phyloP scores from a whole-genome alignment of 305 asterid genomes.

The Fraxinus xanthoxyloides region DNA sequence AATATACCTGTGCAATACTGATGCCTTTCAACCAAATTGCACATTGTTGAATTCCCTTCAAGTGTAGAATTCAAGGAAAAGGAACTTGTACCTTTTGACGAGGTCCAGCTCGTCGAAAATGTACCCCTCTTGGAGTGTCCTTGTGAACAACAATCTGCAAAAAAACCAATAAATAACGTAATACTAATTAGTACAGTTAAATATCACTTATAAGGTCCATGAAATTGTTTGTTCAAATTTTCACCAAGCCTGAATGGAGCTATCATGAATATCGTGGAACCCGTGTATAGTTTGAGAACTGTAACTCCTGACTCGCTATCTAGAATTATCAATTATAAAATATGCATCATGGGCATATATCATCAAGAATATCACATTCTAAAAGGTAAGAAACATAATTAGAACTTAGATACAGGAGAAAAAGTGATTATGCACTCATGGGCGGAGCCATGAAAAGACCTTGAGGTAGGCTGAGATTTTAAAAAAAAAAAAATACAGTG shows the following conservation, averaged over 20 bases:
- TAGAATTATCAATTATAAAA: neutral
- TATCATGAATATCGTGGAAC: neutral
- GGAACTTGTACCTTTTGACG: constrained; percentile 68
- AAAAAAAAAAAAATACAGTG: too few species aligned
- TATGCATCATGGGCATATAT: neutral
- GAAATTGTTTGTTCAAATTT: neutral
- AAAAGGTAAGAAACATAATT: neutral
- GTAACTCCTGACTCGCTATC: neutral
- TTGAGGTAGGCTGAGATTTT: too few species aligned
- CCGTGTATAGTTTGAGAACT: neutral
- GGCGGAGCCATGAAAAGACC: too few species aligned
- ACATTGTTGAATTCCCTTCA: neutral
- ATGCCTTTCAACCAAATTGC: constrained; percentile 26
- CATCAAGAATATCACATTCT: constrained; percentile 12
- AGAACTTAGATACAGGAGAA: neutral
- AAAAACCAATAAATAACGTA: constrained; percentile 1
- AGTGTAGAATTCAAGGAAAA: neutral
- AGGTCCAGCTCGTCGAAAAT: constrained; percentile 98
- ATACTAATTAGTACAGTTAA: neutral
- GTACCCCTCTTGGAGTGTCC: constrained; percentile 90
- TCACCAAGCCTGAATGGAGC: neutral
- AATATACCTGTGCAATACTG: constrained; percentile 61
- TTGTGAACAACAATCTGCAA: constrained; percentile 83
- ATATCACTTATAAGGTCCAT: neutral
- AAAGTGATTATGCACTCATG: neutral